Conservation (phyloP, 2,329 filamentous ascomycete species). For the Sordariomycetes sp. region DNA sequence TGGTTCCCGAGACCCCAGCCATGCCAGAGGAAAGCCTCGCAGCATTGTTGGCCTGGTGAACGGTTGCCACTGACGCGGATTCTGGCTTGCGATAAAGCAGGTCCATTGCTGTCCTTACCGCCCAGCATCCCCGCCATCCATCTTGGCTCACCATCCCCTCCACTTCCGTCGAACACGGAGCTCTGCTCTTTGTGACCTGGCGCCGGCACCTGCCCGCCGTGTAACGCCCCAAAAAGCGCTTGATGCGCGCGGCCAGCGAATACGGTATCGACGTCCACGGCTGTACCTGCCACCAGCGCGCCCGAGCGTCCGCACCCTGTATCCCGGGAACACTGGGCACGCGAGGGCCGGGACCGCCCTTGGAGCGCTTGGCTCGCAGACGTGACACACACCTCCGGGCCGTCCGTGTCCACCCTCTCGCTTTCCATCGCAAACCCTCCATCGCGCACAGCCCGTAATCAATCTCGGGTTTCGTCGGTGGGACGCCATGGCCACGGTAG, state of each 20-base stretch:
- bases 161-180: neutral
- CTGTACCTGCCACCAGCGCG: neutral
- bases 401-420: neutral
- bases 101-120: neutral
- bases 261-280: neutral
- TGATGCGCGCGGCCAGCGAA: neutral
- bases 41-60: neutral
- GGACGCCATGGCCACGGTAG: conserved; percentile 9
- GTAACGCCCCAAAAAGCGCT: neutral
- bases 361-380: neutral
- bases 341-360: neutral
- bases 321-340: neutral
- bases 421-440: neutral
- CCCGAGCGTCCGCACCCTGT: neutral
- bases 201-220: neutral
- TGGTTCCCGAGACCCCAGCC: neutral
- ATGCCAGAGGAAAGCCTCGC: neutral
- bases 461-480: neutral
- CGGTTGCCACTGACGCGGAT: neutral
- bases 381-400: neutral
- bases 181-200: neutral
- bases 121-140: neutral
- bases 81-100: neutral
- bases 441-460: neutral
- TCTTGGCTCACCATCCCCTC: neutral